Percentiles rank a stretch among this genome's conserved stretches.
phyloP scores from a whole-genome alignment of 192 early-diverging fungal genomes.

The Podochytrium sp. region DNA sequence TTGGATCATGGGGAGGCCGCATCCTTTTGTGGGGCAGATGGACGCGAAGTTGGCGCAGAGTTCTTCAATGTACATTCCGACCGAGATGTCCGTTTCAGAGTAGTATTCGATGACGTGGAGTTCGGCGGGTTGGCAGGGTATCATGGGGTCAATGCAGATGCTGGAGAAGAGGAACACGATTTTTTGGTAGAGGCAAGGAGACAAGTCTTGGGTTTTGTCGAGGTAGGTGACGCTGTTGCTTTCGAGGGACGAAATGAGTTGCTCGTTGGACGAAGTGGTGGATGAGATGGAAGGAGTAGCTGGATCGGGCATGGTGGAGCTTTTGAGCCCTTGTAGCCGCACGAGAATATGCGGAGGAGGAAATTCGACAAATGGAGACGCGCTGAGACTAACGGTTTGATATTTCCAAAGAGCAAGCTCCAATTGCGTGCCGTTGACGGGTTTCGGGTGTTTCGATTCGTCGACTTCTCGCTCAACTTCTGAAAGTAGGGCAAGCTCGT shows the following conservation, averaged over 20 bases:
- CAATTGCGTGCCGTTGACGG: constrained; percentile 17
- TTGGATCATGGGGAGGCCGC: constrained; percentile 75
- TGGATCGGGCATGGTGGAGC: not conserved
- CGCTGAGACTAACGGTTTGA: constrained; percentile 79
- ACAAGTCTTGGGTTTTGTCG: constrained; percentile 62
- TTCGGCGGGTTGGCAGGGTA: constrained; percentile 66
- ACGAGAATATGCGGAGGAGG: constrained; percentile 83
- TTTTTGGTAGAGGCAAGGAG: constrained; percentile 75
- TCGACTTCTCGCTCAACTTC: not conserved
- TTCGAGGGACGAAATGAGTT: constrained; percentile 36
- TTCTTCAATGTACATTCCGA: constrained; percentile 88
- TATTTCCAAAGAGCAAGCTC: constrained; percentile 54
- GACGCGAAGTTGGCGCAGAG: constrained; percentile 72
- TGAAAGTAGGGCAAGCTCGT: constrained; percentile 69
- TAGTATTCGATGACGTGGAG: constrained; percentile 85
- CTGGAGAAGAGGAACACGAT: constrained; percentile 77
- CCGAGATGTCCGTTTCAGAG: constrained; percentile 77
- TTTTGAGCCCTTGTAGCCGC: constrained; percentile 30
- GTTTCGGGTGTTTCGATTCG: not conserved
- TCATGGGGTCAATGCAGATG: constrained; percentile 61
- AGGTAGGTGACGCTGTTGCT: constrained; percentile 48
- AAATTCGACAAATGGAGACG: constrained; percentile 85
- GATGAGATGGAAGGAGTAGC: not conserved
- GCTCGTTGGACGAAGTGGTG: not conserved
- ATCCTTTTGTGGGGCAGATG: constrained; percentile 70